Evolutionary conservation across 2,329 filamentous ascomycete genomes (phyloP).

Genomic region (Xylariaceae sp.): DNA sequence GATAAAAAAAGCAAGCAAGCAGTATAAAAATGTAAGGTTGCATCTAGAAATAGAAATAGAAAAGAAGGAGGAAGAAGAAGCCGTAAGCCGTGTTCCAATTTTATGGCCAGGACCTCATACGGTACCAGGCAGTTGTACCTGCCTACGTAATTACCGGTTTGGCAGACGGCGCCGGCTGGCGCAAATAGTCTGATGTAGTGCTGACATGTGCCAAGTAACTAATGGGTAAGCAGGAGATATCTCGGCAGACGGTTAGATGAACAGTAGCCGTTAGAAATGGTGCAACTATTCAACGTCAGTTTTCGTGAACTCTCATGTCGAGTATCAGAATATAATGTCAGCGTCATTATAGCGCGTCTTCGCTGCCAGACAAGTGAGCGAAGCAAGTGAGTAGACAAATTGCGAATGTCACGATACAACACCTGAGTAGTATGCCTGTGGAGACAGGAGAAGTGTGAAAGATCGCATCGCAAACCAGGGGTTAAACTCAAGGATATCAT

Average conservation of each 20-base stretch:
- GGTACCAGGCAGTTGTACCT: too few relatives aligned
- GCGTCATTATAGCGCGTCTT: not conserved
- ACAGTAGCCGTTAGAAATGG: too few relatives aligned
- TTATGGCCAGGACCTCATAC: too few relatives aligned
- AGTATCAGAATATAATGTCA: not conserved
- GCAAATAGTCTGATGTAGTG: too few relatives aligned
- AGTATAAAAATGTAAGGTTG: not conserved
- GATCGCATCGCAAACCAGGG: not conserved
- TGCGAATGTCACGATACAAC: not conserved
- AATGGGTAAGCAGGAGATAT: too few relatives aligned
- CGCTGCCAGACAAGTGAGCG: not conserved
- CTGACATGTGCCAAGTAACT: too few relatives aligned
- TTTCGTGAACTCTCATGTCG: too few relatives aligned
- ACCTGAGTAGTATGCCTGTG: not conserved
- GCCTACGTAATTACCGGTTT: too few relatives aligned
- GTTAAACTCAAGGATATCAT: slow-evolving; percentile 16
- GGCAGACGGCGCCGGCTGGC: too few relatives aligned
- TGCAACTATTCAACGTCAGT: too few relatives aligned
- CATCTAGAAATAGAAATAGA: not conserved
- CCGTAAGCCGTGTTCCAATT: not conserved
- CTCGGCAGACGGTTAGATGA: too few relatives aligned
- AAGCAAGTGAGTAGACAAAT: not conserved
- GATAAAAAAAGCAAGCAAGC: not conserved
- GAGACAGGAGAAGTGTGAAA: not conserved
- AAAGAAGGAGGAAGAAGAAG: not conserved